Conservation (phyloP, 2,329 filamentous ascomycete genomes). For the Microsporum audouinii region DNA sequence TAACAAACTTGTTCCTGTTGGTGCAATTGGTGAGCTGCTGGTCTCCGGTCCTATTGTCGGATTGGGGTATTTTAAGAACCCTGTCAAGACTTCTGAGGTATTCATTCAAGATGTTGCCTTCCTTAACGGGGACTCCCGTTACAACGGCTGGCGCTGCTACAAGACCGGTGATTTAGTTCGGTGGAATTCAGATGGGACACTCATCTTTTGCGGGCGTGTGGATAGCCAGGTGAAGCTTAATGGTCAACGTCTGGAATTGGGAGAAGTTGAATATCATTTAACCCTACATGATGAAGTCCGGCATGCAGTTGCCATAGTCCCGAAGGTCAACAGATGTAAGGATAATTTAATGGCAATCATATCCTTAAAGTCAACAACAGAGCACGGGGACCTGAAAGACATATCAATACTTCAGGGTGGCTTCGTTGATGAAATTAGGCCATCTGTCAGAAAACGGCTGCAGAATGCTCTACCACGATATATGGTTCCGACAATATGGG, state of each 20-base stretch:
- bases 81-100: constrained; percentile 19
- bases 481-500: constrained; percentile 28
- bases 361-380: constrained; percentile 2
- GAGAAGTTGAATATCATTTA: constrained; percentile 15
- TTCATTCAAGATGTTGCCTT: constrained; percentile 17
- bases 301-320: constrained; percentile 34
- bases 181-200: constrained; percentile 16
- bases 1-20: constrained; percentile 14
- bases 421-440: not conserved
- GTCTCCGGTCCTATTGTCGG: constrained; percentile 27
- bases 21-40: constrained; percentile 21
- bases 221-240: constrained; percentile 7
- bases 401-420: not conserved
- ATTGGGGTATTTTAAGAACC: constrained; percentile 27
- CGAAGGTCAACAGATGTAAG: constrained; percentile 31
- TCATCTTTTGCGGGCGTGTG: constrained; percentile 4
- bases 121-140: constrained; percentile 20
- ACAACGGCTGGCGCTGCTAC: constrained; percentile 18
- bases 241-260: constrained; percentile 9
- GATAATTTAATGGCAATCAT: constrained; percentile 24
- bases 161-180: constrained; percentile 25
- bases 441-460: constrained; percentile 11
- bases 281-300: constrained; percentile 23
- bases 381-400: not conserved
- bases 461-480: constrained; percentile 19